Conservation (phyloP, 192 early-diverging fungal species). For the Coemansia sp. region DNA sequence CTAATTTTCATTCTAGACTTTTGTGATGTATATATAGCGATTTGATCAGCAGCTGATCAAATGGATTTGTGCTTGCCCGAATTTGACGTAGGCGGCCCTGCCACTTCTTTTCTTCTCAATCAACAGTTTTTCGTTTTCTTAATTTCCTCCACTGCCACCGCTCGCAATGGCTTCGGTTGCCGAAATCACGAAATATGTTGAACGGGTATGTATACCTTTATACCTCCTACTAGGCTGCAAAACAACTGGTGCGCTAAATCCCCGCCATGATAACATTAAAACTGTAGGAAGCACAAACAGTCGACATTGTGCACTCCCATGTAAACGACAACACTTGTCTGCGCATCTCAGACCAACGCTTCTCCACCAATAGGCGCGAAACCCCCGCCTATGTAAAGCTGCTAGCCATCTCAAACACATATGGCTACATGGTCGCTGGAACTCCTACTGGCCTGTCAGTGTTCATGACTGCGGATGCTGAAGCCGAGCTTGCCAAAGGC, state of each 20-base stretch:
- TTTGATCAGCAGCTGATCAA: not conserved
- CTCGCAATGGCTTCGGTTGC: slow-evolving; percentile 3
- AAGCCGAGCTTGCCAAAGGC: slow-evolving; percentile 29
- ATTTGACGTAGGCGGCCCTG: not conserved
- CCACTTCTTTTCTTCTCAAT: not conserved
- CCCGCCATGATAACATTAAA: not conserved
- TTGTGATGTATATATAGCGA: not conserved
- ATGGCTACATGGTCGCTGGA: slow-evolving; percentile 70
- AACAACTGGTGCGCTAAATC: not conserved
- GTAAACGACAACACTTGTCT: slow-evolving; percentile 43
- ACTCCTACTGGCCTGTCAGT: slow-evolving; percentile 45
- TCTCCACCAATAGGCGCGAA: slow-evolving; percentile 30
- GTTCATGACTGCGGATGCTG: slow-evolving; percentile 39
- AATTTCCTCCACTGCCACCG: not conserved
- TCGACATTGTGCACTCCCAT: slow-evolving; percentile 43
- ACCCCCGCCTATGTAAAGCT: slow-evolving; percentile 56
- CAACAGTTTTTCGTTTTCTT: not conserved
- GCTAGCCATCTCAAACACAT: slow-evolving; percentile 62
- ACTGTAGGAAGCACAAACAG: slow-evolving; percentile 37
- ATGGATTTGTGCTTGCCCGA: not conserved
- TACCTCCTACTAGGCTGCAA: too few relatives aligned
- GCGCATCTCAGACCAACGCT: slow-evolving; percentile 34
- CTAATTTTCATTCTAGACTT: not conserved
- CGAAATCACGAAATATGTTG: slow-evolving; percentile 32
- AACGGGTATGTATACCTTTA: slow-evolving; percentile 19